Evolutionary conservation across 768 basidiomycete species (phyloP), one percentile per base, ranked within the genome.

Genomic region (Russula dissimulans): DNA sequence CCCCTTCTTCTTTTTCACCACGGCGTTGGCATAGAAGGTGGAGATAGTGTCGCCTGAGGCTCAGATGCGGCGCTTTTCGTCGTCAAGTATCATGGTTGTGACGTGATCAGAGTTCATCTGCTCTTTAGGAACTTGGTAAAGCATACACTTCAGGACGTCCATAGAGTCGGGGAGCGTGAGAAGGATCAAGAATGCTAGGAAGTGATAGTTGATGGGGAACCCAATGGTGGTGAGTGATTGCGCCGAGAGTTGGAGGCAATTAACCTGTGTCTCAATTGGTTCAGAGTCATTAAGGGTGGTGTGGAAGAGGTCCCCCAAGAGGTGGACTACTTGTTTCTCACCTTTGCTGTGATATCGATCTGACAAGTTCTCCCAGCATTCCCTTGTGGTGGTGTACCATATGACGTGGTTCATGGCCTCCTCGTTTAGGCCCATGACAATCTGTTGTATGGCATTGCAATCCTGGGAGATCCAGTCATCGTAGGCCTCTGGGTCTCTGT

Each of bases 131-230:
- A 65, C 67, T 14, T 5, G 22, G 10, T 15, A 11, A 17, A 70
- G 59, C 54, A 68, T 67, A 0, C 63, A 67, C 18, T 53, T 57
- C 9, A 69, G 68, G 26, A 62, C 67, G 7, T 36, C 57, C 43
- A 67, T 66, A 0, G 66, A 69, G 0, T 65, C 17, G 0, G 68
- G 69, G 8, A 70, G 62, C 5, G 69, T 67, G 31, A 64, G 57
- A 4, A 66, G 54, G 45, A 70, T 66, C 14, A 67, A 63, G 39
- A 67, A 50, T 3, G 67, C 67, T 3, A 70, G 32, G 22, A 70
- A 56, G 4, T 63, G 59, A 39, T 70, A 67, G 1, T 66, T 54
- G 12, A 69, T 60, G 5, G 56, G 10, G 18, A 62, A 54, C 11
- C 66, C 62, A 36, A 70, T 64, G 3, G 61, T 46, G 1, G 44